Conservation (phyloP, 2,329 filamentous ascomycete genomes). For the Claviceps humidiphila region DNA sequence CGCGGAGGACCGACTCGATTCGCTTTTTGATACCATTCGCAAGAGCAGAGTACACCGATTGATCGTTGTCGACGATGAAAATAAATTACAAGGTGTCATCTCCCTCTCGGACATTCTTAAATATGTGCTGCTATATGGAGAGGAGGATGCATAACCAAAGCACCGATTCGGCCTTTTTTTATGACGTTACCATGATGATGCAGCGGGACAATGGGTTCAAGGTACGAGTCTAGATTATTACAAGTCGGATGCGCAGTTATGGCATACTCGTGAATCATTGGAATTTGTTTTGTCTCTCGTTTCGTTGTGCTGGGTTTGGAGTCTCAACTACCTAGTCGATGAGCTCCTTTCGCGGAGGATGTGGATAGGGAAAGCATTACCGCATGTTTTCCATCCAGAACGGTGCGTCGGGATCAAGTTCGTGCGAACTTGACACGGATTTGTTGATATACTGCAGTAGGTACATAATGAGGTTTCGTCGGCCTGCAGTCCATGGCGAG, state of each 20-base stretch:
- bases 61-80: conserved; percentile 84
- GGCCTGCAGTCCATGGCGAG: neutral
- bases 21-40: conserved; percentile 92
- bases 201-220: neutral
- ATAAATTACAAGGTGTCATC: conserved; percentile 73
- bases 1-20: conserved; percentile 80
- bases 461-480: neutral
- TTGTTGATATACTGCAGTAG: conserved; percentile 1
- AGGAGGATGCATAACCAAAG: conserved; percentile 33
- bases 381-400: neutral
- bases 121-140: conserved; percentile 76
- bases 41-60: conserved; percentile 89
- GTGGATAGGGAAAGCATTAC: neutral
- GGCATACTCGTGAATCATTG: neutral
- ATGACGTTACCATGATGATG: neutral
- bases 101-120: conserved; percentile 94
- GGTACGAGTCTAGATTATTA: neutral
- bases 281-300: neutral
- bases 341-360: neutral
- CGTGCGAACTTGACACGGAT: neutral
- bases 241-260: conserved; percentile 2
- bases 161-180: neutral
- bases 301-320: conserved; percentile 1
- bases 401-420: neutral
- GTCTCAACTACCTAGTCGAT: conserved; percentile 3